A percentile compares a stretch with the other conserved stretches of the same genome.
Evolutionary conservation across 768 basidiomycete species (phyloP).

Genomic region (Brasilioporus rufonigricans): DNA sequence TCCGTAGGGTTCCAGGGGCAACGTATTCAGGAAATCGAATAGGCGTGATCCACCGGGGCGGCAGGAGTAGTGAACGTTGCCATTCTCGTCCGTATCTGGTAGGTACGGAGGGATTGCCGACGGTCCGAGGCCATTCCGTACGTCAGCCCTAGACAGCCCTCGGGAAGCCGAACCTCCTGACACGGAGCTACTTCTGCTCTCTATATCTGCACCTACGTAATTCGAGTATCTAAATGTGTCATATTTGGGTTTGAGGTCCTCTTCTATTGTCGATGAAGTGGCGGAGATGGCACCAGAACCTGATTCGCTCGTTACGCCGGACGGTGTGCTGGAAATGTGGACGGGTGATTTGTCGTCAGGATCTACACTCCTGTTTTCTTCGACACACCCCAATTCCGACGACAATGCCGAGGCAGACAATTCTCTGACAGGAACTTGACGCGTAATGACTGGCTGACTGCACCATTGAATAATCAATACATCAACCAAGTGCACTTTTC

Average conservation of each 20-base stretch:
- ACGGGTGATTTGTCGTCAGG: conserved; percentile 1
- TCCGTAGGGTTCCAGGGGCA: conserved; percentile 62
- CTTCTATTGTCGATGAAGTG: conserved; percentile 10
- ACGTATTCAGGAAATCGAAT: conserved; percentile 59
- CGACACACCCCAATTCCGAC: background rate
- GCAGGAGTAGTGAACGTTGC: conserved; percentile 55
- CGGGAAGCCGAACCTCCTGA: conserved; percentile 15
- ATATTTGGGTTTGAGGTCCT: conserved; percentile 25
- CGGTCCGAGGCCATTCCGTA: conserved; percentile 48
- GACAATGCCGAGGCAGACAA: conserved; percentile 4
- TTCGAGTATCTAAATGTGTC: conserved; percentile 1
- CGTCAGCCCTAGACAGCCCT: conserved; percentile 27
- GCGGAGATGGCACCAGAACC: conserved; percentile 1
- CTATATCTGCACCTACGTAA: background rate
- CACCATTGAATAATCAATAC: background rate
- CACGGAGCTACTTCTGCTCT: conserved; percentile 1
- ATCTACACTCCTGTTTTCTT: background rate
- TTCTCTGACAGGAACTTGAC: conserved; percentile 1
- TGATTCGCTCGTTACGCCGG: conserved; percentile 7
- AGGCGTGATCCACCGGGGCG: conserved; percentile 64
- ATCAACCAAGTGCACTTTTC: background rate
- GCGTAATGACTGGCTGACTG: conserved; percentile 4
- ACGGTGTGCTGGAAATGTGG: conserved; percentile 14
- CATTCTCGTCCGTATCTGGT: conserved; percentile 44
- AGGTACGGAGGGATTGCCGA: conserved; percentile 50